A percentile compares a stretch with the other conserved stretches of the same genome.
Conservation (phyloP, 495 filamentous ascomycete genomes). For the Penicillium tannophilum region DNA sequence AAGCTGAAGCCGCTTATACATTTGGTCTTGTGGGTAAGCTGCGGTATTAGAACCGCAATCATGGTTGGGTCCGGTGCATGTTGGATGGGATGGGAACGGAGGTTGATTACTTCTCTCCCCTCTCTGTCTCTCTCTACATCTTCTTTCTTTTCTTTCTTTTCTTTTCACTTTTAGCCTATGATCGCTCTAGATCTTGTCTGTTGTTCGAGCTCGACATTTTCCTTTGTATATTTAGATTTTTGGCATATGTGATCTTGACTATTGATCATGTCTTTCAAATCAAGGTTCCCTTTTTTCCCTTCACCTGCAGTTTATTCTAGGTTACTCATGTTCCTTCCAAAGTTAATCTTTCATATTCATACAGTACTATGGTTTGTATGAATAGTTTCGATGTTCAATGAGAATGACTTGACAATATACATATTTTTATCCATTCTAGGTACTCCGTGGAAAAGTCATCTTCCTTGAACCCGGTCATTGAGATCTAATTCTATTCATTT, state of each 20-base stretch:
- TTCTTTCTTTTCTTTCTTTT: constrained; percentile 4
- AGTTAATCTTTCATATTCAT: too few species aligned
- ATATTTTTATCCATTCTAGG: too few species aligned
- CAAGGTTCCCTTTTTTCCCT: not conserved
- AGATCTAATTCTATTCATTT: too few species aligned
- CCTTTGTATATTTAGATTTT: constrained; percentile 22
- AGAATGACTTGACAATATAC: too few species aligned
- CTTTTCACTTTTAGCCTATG: constrained; percentile 6
- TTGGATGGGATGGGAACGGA: not conserved
- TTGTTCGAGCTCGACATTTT: not conserved
- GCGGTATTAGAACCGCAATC: constrained; percentile 45
- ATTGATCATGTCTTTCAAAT: constrained; percentile 9
- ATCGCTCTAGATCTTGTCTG: not conserved
- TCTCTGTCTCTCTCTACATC: not conserved
- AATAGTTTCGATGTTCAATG: too few species aligned
- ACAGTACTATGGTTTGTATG: too few species aligned
- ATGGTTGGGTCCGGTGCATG: constrained; percentile 12
- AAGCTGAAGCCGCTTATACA: constrained; percentile 61
- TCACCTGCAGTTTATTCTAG: not conserved
- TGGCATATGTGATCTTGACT: constrained; percentile 9
- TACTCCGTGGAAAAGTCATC: too few species aligned
- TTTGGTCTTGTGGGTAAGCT: constrained; percentile 64
- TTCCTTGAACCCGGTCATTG: too few species aligned
- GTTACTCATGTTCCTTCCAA: too few species aligned
- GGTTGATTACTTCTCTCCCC: constrained; percentile 2